Evolutionary conservation across 1,139 yeast species (phyloP).

Genomic region (Nakaseomyces kungkrabaensis): DNA sequence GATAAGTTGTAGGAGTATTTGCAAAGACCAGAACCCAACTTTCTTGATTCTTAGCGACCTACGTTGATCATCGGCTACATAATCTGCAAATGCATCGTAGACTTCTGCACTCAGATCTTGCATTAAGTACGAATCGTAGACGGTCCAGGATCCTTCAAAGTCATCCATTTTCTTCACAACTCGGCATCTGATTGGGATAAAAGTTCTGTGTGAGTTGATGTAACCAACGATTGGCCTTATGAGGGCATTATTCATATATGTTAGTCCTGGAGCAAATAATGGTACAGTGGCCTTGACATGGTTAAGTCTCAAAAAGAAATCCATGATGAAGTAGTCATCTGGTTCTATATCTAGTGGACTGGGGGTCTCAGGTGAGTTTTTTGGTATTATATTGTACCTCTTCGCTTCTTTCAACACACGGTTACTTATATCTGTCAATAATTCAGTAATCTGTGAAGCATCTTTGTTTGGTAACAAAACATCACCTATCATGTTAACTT

Average conservation of each 20-base stretch:
- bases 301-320: slow-evolving; percentile 65
- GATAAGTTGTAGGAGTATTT: slow-evolving; percentile 68
- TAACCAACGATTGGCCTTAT: slow-evolving; percentile 93
- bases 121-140: slow-evolving; percentile 84
- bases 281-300: slow-evolving; percentile 88
- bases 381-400: slow-evolving; percentile 15
- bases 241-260: slow-evolving; percentile 82
- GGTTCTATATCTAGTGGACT: slow-evolving; percentile 26
- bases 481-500: slow-evolving; percentile 88
- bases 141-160: slow-evolving; percentile 94
- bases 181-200: slow-evolving; percentile 77
- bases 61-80: slow-evolving; percentile 79
- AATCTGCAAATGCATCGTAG: slow-evolving; percentile 80
- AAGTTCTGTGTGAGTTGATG: slow-evolving; percentile 80
- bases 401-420: slow-evolving; percentile 19
- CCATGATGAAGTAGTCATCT: slow-evolving; percentile 59
- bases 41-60: slow-evolving; percentile 63
- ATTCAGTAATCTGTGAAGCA: slow-evolving; percentile 17
- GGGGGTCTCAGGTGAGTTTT: slow-evolving; percentile 10
- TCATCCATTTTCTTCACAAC: slow-evolving; percentile 72
- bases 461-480: slow-evolving; percentile 32
- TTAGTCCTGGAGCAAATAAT: slow-evolving; percentile 68
- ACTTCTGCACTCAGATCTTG: slow-evolving; percentile 85
- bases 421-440: slow-evolving; percentile 19
- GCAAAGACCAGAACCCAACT: slow-evolving; percentile 91